Evolutionary conservation across 371 early-diverging fungal genomes (phyloP), one percentile per base, ranked within the genome.

Genomic region (Mortierella sp.): DNA sequence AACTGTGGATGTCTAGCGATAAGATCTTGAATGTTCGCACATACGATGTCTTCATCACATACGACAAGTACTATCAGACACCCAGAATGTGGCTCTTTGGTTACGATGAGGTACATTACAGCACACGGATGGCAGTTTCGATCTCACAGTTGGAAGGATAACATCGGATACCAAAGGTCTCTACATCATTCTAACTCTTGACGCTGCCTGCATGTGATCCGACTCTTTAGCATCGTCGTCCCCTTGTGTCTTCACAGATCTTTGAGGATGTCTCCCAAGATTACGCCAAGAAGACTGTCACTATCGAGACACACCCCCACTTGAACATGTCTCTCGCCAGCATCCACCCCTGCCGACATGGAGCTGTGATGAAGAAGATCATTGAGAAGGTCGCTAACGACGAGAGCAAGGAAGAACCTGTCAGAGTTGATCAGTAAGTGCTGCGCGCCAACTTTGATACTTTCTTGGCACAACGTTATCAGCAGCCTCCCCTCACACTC

Each of bases 61-160:
- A 98, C 82, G 99, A 98, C 88, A 98, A 98, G 81, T 97, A 96
- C 80, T 96, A 96, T 72, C 96, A 96, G 80, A 97, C 97, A 0
- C 98, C 98, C 14, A 90, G 97, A 31, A 91, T 98, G 64, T 98
- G 95, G 94, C 86, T 98, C 58, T 95, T 92, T 83, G 99, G 99
- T 8, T 98, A 97, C 79, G 94, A 94, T 82, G 96, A 96, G 83
- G 84, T 81, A 67, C 47, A 24, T 42, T 23, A 19, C 21, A 34
- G 10, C 34, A 10, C 34, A 34, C n/a, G 34, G 34, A 34, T 34
- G 4, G 4, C 34, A 34, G 7, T 10, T 7, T 34, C 7, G 7
- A 34, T 7, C 4, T 34, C 34, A 34, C 34, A 34, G 34, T 34
- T 34, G 7, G 7, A 34, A 34, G 34, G 34, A 34, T 10, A 34